These are phyloP conservation scores for Corinectria fuckeliana DNA, from an alignment of 2,329 filamentous ascomycete genomes.

Conservation along the genomic window DNA sequence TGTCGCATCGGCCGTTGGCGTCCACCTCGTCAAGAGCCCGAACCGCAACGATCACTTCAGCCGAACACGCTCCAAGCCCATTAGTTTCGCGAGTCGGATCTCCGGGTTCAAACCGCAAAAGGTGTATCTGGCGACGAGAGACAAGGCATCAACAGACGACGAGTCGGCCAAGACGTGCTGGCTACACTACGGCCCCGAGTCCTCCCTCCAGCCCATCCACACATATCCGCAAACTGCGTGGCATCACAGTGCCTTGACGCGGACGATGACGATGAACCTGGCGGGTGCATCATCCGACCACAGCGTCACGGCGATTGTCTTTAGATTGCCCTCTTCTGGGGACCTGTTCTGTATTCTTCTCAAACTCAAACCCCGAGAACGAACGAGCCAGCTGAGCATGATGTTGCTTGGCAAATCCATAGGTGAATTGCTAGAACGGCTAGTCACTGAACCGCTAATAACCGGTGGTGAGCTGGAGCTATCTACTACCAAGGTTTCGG, in stretches of 20 bases:
- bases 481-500: not conserved
- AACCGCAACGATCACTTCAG: conserved; percentile 12
- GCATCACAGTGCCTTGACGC: conserved; percentile 3
- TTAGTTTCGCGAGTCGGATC: not conserved
- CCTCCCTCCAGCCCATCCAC: not conserved
- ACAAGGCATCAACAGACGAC: not conserved
- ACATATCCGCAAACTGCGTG: conserved; percentile 5
- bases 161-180: conserved; percentile 6
- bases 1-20: conserved; percentile 11
- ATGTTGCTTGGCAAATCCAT: not conserved
- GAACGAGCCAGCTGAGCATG: not conserved
- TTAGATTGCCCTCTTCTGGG: not conserved
- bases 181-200: conserved; percentile 10
- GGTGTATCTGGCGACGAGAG: conserved; percentile 18
- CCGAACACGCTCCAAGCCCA: conserved; percentile 2
- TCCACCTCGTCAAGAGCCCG: conserved; percentile 9
- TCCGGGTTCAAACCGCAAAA: conserved; percentile 1
- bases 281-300: not conserved
- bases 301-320: not conserved
- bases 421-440: not conserved
- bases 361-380: conserved; percentile 2
- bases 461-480: not conserved
- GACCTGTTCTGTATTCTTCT: conserved; percentile 8
- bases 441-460: not conserved
- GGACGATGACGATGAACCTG: conserved; percentile 15